Conservation (phyloP, 345 rosid species). For the Populus pruinosa region DNA sequence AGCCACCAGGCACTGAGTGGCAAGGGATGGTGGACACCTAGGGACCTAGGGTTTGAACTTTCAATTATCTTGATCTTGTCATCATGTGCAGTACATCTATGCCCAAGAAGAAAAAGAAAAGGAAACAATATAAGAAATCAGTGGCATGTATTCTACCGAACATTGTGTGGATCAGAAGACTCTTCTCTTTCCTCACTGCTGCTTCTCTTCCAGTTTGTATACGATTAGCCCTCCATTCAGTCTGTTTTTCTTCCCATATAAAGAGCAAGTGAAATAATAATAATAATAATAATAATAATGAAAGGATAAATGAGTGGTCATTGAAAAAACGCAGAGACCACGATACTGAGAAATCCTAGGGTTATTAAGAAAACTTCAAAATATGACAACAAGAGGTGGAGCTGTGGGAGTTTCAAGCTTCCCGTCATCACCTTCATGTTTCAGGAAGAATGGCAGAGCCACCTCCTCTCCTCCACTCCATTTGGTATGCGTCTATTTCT, state of each 20-base stretch:
- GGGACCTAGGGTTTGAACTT: neutral
- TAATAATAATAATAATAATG: no score
- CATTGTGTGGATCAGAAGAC: constrained; percentile 45
- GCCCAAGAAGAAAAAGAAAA: neutral
- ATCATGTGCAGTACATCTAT: neutral
- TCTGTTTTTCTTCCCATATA: neutral
- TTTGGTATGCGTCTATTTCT: constrained; percentile 37
- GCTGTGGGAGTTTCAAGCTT: constrained; percentile 54
- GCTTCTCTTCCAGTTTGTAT: neutral
- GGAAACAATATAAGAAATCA: constrained; percentile 19
- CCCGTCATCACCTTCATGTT: constrained; percentile 45
- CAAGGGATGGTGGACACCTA: neutral
- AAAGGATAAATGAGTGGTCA: neutral
- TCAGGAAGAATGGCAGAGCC: constrained; percentile 31
- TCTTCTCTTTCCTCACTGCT: neutral
- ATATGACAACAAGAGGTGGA: constrained; percentile 54
- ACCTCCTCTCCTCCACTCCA: constrained; percentile 20
- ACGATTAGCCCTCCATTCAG: neutral
- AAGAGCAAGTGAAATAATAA: neutral
- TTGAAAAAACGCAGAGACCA: neutral
- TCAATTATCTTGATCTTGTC: neutral
- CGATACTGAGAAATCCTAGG: neutral
- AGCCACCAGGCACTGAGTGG: neutral
- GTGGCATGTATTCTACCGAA: constrained; percentile 42
- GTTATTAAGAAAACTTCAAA: neutral